Percentiles rank a stretch among this genome's conserved stretches.
Conservation (phyloP, 2,329 filamentous ascomycete genomes). For the Aspergillus caelatus region DNA sequence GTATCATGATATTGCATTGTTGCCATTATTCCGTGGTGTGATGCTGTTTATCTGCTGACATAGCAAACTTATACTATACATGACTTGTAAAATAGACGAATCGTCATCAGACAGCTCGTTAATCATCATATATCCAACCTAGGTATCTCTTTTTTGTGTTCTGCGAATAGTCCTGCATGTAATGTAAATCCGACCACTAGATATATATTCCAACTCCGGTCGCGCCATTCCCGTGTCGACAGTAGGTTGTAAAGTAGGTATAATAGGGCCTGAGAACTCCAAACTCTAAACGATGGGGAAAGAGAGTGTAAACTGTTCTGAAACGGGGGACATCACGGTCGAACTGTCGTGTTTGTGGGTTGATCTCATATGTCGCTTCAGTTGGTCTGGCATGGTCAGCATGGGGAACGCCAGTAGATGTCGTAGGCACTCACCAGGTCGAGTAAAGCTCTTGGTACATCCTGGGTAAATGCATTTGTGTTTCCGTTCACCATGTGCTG, state of each 20-base stretch:
- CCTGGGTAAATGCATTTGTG: slow-evolving; percentile 45
- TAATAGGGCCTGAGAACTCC: neutral
- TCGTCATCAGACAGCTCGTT: slow-evolving; percentile 3
- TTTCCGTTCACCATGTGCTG: slow-evolving; percentile 45
- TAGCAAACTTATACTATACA: slow-evolving; percentile 6
- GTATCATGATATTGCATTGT: neutral
- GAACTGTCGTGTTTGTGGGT: slow-evolving; percentile 37
- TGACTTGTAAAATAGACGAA: slow-evolving; percentile 4
- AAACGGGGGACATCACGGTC: slow-evolving; percentile 26
- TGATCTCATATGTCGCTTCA: slow-evolving; percentile 43
- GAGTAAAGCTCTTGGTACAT: slow-evolving; percentile 48
- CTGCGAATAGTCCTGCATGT: neutral
- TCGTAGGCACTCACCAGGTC: slow-evolving; percentile 38
- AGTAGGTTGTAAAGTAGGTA: neutral
- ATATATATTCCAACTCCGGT: slow-evolving; percentile 2
- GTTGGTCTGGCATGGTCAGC: slow-evolving; percentile 36
- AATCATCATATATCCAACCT: slow-evolving; percentile 10
- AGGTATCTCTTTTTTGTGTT: slow-evolving; percentile 2
- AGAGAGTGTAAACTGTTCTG: slow-evolving; percentile 25
- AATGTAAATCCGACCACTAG: neutral
- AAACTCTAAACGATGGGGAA: slow-evolving; percentile 17
- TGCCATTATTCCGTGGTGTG: neutral
- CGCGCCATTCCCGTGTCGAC: neutral
- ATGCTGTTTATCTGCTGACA: neutral
- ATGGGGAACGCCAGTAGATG: too few species aligned